Base-by-base conservation (phyloP, 2,329 filamentous ascomycete genomes). In the Westerdykella ornata region DNA sequence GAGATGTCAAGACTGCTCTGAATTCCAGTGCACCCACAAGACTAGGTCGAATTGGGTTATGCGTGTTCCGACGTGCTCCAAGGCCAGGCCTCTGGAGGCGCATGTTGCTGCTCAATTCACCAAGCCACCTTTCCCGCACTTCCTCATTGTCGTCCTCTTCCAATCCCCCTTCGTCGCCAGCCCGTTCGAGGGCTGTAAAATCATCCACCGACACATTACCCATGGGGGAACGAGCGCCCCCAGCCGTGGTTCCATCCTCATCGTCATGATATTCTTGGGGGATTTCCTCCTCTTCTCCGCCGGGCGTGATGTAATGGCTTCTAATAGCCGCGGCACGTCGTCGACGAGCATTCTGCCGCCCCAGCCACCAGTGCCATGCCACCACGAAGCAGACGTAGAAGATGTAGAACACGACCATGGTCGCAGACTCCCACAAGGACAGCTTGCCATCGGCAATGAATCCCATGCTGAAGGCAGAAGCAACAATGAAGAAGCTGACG, bases 11-110 rank as follows among this genome's bases (percentile, higher is more conserved):
- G 3, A 95, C 84, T 2, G 90, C 90, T 53, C 89, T 79, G 55
- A 98, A 98, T 66, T 98, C 92, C 43, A 98, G 72, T 7, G 87
- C 92, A 33, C 92, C 92, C 3, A 98, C 84, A 35, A 98, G 71
- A 70, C 92, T 97, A 1, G 92, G 90, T 33, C 92, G 78, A 47
- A 98, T 96, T 0, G 88, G 85, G 5, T 82, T 90, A 46, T 89
- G 77, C 2, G 87, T 80, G 35, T 75, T 88, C 49, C 82, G 83
- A 51, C 84, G 80, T 48, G 81, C 77, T 34, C 75, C 75, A 35
- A 79, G 74, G 22, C 72, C 71, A 1, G 85, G 80, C 16, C 88
- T 79, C 51, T 81, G 81, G 19, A 97, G 75, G 42, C 90, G 84
- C 92, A 98, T 98, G 63, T 88, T 95, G 63, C 82, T 92, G 30